Percentiles rank a stretch among this genome's conserved stretches.
Evolutionary conservation across 148 eudicot genomes (phyloP).

Genomic region (Chenopodium suecicum): DNA sequence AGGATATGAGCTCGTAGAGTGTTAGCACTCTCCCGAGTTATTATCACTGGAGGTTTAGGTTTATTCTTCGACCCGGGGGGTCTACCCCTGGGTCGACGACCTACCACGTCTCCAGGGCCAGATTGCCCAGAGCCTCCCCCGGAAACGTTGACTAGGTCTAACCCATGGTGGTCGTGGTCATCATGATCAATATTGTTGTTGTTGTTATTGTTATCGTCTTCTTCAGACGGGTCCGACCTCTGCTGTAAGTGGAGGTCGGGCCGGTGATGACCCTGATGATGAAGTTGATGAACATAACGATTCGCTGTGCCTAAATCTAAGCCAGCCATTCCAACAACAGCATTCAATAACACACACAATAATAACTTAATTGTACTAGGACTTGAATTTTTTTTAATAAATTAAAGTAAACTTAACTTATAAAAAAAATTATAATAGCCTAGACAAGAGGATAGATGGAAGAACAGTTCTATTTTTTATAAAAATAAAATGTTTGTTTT

Average conservation of each 20-base stretch:
- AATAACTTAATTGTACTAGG: background rate
- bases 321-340: constrained; percentile 49
- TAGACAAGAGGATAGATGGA: background rate
- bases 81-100: constrained; percentile 63
- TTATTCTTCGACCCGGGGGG: constrained; percentile 74
- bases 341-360: constrained; percentile 32
- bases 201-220: constrained; percentile 16
- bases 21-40: constrained; percentile 71
- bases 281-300: constrained; percentile 49
- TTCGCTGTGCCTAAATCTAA: constrained; percentile 66
- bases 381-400: constrained; percentile 7
- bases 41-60: constrained; percentile 69
- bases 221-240: constrained; percentile 28
- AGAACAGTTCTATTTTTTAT: constrained; percentile 10
- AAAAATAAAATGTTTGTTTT: constrained; percentile 5
- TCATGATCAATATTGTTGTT: constrained; percentile 23
- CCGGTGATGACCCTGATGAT: constrained; percentile 33
- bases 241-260: constrained; percentile 41
- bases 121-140: constrained; percentile 21
- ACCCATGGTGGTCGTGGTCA: constrained; percentile 11
- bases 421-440: background rate
- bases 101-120: constrained; percentile 35
- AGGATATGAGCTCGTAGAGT: constrained; percentile 69
- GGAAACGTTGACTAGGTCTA: constrained; percentile 27
- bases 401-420: constrained; percentile 5